Evolutionary conservation across 164 flowering plant species (phyloP).

Genomic region (Liquidambar formosana): DNA sequence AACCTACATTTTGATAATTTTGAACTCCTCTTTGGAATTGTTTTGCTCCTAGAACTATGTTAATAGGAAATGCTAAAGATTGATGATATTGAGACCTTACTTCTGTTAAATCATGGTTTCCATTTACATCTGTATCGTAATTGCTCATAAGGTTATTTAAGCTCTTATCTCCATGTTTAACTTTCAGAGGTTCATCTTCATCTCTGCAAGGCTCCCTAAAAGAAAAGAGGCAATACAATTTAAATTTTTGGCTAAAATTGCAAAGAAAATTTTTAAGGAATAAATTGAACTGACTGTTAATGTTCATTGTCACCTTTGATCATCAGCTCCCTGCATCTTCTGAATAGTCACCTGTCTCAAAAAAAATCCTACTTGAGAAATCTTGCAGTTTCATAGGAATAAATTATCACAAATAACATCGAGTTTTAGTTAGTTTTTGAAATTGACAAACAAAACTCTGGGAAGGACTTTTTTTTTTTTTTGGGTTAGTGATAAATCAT

Average conservation of each 20-base stretch:
- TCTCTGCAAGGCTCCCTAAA: slow-evolving; percentile 28
- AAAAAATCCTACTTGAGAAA: not conserved
- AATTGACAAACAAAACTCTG: not conserved
- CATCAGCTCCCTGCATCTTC: slow-evolving; percentile 24
- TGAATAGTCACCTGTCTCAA: slow-evolving; percentile 40
- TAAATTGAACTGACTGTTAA: not conserved
- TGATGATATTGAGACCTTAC: slow-evolving; percentile 19
- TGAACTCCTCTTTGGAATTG: not conserved
- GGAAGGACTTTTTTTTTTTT: not conserved
- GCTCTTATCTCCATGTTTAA: slow-evolving; percentile 23
- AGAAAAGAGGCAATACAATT: not conserved
- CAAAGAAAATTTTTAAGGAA: not conserved
- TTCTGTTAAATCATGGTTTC: slow-evolving; percentile 11
- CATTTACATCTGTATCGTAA: slow-evolving; percentile 10
- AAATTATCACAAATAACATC: too few relatives aligned
- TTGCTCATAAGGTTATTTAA: slow-evolving; percentile 24
- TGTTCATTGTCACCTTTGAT: slow-evolving; percentile 28
- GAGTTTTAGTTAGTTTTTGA: not conserved
- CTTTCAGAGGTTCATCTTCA: slow-evolving; percentile 30
- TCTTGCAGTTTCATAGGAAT: not conserved
- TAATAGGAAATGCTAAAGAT: not conserved
- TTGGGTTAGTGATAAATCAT: not conserved
- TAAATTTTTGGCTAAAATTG: not conserved
- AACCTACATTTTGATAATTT: not conserved
- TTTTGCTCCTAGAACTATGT: not conserved